Base-by-base conservation (phyloP, 208 protist genomes). In the Acanthamoeba lenticulata region DNA sequence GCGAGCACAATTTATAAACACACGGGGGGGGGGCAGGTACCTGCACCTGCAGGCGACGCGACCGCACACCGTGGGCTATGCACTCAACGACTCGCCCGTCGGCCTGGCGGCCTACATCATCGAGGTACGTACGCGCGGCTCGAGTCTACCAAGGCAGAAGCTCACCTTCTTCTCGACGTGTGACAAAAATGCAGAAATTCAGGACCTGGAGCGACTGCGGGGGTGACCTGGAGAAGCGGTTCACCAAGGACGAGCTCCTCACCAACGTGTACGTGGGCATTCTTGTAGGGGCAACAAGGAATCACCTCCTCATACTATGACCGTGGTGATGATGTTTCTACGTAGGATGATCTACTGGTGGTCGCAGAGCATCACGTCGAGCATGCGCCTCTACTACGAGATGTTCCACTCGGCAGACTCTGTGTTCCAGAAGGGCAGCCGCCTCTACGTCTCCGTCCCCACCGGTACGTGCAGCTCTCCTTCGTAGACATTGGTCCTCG, bases 351-450 rank as follows among this genome's bases (percentile, higher is more conserved):
- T 93, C 38, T 93, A 93, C 34, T 93, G 89, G 89, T 32, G 74
- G 29, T 49, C 60, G 27, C 27, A 93, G 62, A 55, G 34, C 89
- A 79, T 69, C 32, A 55, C 89, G 17, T 79, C 89, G 21, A 62
- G 44, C 89, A 79, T 60, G 44, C 57, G 89, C 1, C 89, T 93
- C 40, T 93, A 93, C 60, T 93, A 93, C n/a, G 89, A 93, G 45
- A 11, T 15, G 27, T 83, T 83, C 72, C 72, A 83, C 38, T 21
- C 42, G 29, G 34, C 44, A 17, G 42, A 52, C 1, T 49, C 65
- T 7, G 65, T 83, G 24, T 49, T 52, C 21, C 21, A 83, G 17
- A 83, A 49, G 3, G 72, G 34, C 2, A 21, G 21, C 38, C 4
- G 27, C 19, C 21, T 83, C 38, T 83, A 83, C 6, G 42, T 83